Evolutionary conservation across 2,329 filamentous ascomycete species (phyloP), one percentile per base, ranked within the genome.

Genomic region (Aspergillus sp.): DNA sequence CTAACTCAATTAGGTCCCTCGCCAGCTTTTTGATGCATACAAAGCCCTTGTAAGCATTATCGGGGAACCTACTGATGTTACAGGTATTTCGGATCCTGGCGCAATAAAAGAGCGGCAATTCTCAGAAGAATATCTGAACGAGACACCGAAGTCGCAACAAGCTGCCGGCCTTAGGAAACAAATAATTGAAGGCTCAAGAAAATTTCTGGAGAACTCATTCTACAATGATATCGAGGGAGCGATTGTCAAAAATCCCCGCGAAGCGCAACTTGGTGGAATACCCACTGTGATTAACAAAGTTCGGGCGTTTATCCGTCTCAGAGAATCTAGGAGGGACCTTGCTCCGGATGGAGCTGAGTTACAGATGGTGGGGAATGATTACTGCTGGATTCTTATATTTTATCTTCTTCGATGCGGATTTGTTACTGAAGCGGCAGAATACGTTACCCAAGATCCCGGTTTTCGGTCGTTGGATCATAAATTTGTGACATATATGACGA

Each of bases 331-430:
- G 58, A 96, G 93, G 75, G 91, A 96, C 69, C 83, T 98, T 44
- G 90, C 90, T 2, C 86, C 89, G 2, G 90, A 96, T 70, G 90
- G 89, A 61, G 85, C 88, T 4, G 87, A 93, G 63, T 81, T 97
- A 47, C 91, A 96, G 73, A 86, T 87, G 72, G 83, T 93, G 48
- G 86, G 87, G 43, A 86, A 90, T 52, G 93, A 96, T 71, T 95
- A 89, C 68, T 89, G 93, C 62, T 99, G 95, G 95, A 92, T 93
- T 44, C 83, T 97, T 50, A 87, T 99, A 45, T 99, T 96, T 78
- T 98, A 91, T 75, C 84, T 98, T 41, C 79, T 99, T 23, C 87
- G 95, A 46, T 89, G 89, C 61, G 95, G 95, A 50, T 88, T 96
- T 64, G 82, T 95, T 52, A 83, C 84, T 15, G 93, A 98, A 73